Evolutionary conservation across 768 basidiomycete species (phyloP).

Genomic region (Tulasnella calospora): DNA sequence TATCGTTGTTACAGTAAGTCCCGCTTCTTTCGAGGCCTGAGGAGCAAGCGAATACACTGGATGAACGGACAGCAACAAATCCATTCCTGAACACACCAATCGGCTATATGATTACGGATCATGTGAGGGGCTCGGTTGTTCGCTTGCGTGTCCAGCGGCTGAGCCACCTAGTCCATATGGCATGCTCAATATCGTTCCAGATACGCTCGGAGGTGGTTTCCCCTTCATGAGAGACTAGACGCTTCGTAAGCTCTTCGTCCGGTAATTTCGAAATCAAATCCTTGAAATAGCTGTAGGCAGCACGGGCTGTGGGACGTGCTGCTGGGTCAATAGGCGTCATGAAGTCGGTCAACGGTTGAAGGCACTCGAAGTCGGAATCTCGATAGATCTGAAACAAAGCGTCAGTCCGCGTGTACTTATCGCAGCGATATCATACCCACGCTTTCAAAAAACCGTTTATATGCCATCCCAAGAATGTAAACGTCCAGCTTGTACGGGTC

Average conservation of each 20-base stretch:
- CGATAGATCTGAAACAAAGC: background rate
- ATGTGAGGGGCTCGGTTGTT: background rate
- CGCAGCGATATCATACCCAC: too few species aligned
- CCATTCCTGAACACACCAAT: background rate
- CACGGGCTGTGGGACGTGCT: background rate
- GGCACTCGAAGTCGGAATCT: background rate
- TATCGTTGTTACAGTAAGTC: too few species aligned
- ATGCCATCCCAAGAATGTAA: constrained; percentile 22
- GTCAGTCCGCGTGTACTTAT: background rate
- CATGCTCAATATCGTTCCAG: background rate
- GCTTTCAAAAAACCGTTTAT: background rate
- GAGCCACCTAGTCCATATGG: background rate
- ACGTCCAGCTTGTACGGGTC: constrained; percentile 25
- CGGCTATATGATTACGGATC: background rate
- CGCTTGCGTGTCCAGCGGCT: background rate
- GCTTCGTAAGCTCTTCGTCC: background rate
- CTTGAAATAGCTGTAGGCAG: background rate
- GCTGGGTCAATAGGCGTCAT: background rate
- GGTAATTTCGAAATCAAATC: background rate
- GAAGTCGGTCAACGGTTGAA: background rate
- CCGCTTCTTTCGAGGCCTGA: too few species aligned
- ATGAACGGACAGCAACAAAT: background rate
- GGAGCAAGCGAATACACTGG: too few species aligned
- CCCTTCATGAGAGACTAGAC: background rate
- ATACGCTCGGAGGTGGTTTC: background rate